Percentiles rank a stretch among this genome's conserved stretches.
These are phyloP conservation scores for Gynostemma pentaphyllum DNA, from an alignment of 306 rosid species.

Conservation along the genomic window DNA sequence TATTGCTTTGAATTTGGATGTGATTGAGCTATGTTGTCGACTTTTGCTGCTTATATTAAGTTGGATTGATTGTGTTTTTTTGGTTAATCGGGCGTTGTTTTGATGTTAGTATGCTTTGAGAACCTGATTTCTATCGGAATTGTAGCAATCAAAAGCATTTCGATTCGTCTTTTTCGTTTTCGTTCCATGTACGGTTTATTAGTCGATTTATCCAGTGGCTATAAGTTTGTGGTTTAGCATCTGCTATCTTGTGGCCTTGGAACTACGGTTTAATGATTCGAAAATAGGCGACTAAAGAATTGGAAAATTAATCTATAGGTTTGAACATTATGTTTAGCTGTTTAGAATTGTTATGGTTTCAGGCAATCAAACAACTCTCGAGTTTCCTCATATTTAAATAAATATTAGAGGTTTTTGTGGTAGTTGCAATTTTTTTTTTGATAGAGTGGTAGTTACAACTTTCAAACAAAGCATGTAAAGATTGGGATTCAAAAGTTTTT, in stretches of 20 bases:
- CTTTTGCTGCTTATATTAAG: background rate
- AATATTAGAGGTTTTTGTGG: background rate
- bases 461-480: background rate
- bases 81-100: background rate
- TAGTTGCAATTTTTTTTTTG: background rate
- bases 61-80: background rate
- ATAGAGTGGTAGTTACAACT: background rate
- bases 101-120: background rate
- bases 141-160: background rate
- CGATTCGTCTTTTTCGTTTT: background rate
- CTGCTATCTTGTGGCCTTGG: background rate
- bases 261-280: background rate
- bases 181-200: background rate
- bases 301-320: background rate
- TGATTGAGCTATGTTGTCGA: background rate
- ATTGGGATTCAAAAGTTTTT: background rate
- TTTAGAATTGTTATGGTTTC: background rate
- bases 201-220: background rate
- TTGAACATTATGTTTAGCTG: background rate
- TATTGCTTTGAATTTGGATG: background rate
- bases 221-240: background rate
- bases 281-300: background rate
- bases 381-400: background rate
- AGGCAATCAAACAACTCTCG: background rate
- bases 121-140: background rate